These are phyloP conservation scores for Endogone sp. DNA, from an alignment of 192 early-diverging fungal genomes.

Conservation along the genomic window DNA sequence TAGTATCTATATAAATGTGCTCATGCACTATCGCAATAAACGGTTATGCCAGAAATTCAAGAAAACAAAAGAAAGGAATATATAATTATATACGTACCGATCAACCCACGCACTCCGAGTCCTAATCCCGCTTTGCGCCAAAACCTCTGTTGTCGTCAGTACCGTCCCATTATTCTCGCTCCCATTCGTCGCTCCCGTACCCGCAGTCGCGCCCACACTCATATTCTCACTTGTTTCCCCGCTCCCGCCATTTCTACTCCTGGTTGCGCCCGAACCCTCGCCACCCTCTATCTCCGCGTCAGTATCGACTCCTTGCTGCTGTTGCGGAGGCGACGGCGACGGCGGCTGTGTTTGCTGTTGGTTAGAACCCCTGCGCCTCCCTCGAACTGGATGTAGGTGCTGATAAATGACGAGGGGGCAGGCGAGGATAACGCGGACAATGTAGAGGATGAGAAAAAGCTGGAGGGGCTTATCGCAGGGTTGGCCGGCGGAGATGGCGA, in stretches of 20 bases:
- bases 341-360: background rate
- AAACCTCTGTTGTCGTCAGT: no score
- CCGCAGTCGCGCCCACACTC: conserved; percentile 11
- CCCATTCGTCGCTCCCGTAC: conserved; percentile 8
- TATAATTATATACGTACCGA: conserved; percentile 3
- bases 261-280: conserved; percentile 14
- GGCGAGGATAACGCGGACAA: conserved; percentile 49
- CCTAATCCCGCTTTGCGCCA: background rate
- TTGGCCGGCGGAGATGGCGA: conserved; percentile 43
- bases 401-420: conserved; percentile 62
- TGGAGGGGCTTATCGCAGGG: conserved; percentile 49
- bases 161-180: no score
- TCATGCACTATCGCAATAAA: no score
- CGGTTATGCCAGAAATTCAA: no score
- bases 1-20: no score
- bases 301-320: background rate
- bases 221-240: background rate
- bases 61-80: conserved; percentile 7
- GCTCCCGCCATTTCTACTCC: conserved; percentile 33
- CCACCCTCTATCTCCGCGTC: background rate
- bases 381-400: conserved; percentile 44
- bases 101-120: conserved; percentile 21
- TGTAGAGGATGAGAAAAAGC: conserved; percentile 56
- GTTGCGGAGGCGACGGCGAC: conserved; percentile 14
- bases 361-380: background rate